These are phyloP conservation scores for Kwoniella mangroviensis DNA, from an alignment of 768 basidiomycete genomes.

Conservation along the genomic window DNA sequence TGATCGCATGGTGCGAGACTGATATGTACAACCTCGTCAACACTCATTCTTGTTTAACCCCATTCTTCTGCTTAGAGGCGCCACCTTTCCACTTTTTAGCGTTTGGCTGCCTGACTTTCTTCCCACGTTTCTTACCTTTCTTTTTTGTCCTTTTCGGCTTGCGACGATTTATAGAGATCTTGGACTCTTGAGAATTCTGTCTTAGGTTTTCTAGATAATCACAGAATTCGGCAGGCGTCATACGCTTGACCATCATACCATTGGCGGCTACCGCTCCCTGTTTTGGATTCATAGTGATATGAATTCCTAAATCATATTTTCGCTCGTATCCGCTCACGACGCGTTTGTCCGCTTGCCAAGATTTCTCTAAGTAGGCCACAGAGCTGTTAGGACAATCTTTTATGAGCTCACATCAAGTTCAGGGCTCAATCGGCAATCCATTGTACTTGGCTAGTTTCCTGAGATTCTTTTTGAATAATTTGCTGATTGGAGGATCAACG, in stretches of 20 bases:
- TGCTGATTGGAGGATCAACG: neutral
- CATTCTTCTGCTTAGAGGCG: neutral
- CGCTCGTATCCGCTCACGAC: neutral
- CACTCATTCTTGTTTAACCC: neutral
- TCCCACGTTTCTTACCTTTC: neutral
- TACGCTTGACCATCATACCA: neutral
- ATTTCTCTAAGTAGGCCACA: neutral
- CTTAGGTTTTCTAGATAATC: neutral
- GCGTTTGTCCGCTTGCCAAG: neutral
- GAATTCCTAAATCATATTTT: no score
- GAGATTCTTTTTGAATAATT: neutral
- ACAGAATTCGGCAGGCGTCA: neutral
- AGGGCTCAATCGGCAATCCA: neutral
- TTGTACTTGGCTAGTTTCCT: neutral
- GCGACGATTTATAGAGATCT: no score
- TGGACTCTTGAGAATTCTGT: no score
- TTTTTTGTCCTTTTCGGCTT: neutral
- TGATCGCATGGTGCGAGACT: no score
- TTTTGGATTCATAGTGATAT: neutral
- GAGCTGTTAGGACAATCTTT: no score
- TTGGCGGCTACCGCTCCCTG: neutral
- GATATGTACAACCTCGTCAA: neutral
- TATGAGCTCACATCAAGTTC: no score
- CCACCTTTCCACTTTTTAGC: neutral
- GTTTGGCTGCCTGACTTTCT: neutral